phyloP scores from a whole-genome alignment of 2,329 filamentous ascomycete genomes.

The Fusarium equiseti region DNA sequence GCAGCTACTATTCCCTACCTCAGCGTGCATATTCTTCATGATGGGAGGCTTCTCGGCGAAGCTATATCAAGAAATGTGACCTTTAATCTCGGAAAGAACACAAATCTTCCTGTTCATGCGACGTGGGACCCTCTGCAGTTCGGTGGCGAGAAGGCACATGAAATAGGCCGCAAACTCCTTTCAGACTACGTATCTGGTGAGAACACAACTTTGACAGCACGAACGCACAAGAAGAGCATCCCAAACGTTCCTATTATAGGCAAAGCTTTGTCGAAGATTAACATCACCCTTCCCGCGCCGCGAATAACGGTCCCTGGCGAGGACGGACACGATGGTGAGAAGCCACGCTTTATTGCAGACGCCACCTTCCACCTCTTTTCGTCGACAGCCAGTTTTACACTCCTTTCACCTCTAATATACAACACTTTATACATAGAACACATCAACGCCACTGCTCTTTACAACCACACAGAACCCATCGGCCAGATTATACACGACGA shows the following conservation, averaged over 20 bases:
- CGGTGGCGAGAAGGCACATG: slow-evolving; percentile 70
- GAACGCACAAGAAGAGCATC: slow-evolving; percentile 77
- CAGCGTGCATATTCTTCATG: slow-evolving; percentile 80
- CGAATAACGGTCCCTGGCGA: slow-evolving; percentile 69
- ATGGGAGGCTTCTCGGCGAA: slow-evolving; percentile 80
- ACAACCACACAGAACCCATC: slow-evolving; percentile 82
- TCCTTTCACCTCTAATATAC: slow-evolving; percentile 80
- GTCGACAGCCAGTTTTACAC: slow-evolving; percentile 85
- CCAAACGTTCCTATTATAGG: slow-evolving; percentile 80
- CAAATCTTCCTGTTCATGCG: slow-evolving; percentile 73
- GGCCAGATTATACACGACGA: slow-evolving; percentile 81
- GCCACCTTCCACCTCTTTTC: slow-evolving; percentile 89
- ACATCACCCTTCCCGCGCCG: slow-evolving; percentile 79
- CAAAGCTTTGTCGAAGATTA: slow-evolving; percentile 76
- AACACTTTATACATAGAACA: slow-evolving; percentile 82
- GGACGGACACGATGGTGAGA: slow-evolving; percentile 50
- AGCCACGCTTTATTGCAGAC: slow-evolving; percentile 80
- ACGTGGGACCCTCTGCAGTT: slow-evolving; percentile 77
- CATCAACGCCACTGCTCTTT: slow-evolving; percentile 87
- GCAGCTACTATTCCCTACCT: slow-evolving; percentile 84
- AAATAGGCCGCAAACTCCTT: slow-evolving; percentile 77
- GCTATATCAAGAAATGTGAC: slow-evolving; percentile 73
- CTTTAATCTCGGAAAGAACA: slow-evolving; percentile 78
- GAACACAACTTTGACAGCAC: slow-evolving; percentile 84
- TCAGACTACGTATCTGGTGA: slow-evolving; percentile 89